Base-by-base conservation (phyloP, 805 yeast species). In the Starmerella ratchasimensis region DNA sequence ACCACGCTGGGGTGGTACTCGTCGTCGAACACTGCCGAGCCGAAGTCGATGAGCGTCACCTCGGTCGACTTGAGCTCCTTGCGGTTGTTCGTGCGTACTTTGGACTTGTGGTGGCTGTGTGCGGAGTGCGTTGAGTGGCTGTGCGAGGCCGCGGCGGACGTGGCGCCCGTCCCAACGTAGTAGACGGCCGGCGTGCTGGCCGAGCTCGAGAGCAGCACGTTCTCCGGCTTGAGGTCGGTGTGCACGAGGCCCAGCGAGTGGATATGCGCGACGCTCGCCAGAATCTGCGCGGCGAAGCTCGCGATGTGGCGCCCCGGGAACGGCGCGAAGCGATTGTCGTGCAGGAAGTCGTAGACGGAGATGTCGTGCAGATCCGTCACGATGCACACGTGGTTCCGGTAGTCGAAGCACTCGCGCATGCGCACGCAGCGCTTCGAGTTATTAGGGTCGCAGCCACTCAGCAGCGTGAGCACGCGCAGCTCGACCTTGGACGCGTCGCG, bases 201-300 rank as follows among this genome's bases (percentile, higher is more conserved):
- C 3, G 42, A 32, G 26, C 36, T 60, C 51, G 30, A 56, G 24
- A 84, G 63, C 24, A 90, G 59, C 30, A 90, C 80, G 56, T 90
- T 90, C 58, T 90, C 99, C 1, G 99, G 99, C 60, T 90, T 90
- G 48, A 90, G 66, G 58, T 90, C 99, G 0, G 99, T 90, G 59
- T 90, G 99, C 30, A 90, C 82, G 34, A 90, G 67, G 37, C 79
- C 81, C 55, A 90, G 64, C 52, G 82, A 94, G 57, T 90, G 99
- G 44, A 90, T 63, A 52, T 80, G 88, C 1, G 90, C 80, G 28
- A 88, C 93, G 0, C 90, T 77, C 45, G 84, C 67, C 17, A 90
- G 65, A 41, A 90, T 60, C 59, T 90, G 99, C 54, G 76, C 74
- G 17, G 93, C 77, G 42, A 90, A 75, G 2, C 83, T 80, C 60